Base-by-base conservation (phyloP, 1,284 basidiomycete species). In the Omphalotus olearius region DNA sequence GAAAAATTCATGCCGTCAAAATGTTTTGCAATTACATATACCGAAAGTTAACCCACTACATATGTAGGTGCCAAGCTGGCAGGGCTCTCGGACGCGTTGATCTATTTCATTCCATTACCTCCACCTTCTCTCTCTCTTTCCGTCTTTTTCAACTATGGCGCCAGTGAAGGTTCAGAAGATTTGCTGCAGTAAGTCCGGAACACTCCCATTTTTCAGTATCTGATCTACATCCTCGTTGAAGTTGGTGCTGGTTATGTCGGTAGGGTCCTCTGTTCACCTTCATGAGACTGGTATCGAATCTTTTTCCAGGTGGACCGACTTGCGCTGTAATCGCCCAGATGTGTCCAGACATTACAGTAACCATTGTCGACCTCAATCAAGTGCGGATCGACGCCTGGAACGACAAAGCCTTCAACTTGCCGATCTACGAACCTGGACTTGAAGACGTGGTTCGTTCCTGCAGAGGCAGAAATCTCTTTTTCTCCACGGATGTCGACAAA, bases 361-460 rank as follows among this genome's bases (percentile, higher is more conserved):
- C 92, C 64, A 99, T 99, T 64, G 96, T 98, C 65, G 96, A 99
- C 71, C 80, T 99, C 63, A 99, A 98, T 80, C 81, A 95, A 65
- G 78, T 85, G 54, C 90, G 97, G 58, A 87, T 98, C 69, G 91
- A 93, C 65, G 95, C 94, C 11, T 99, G 96, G 96, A 99, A 99
- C 75, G 83, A 79, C 66, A 61, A 75, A 30, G 76, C 88, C 64
- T 91, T 80, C 67, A 69, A 76, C 37, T 71, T 93, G 23, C 93
- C 93, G 41, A 98, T 99, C 68, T 99, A 97, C 69, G 96, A 99
- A 70, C 96, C 97, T 13, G 95, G 95, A 47, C 83, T 99, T n/a
- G 93, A 86, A 57, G 93, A 90, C 44, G 91, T 99, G 59, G 91
- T 99, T 61, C 85, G 86, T 64, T 68, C 83, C 62, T 88, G 92